Conservation (phyloP, 352 stramenopile genomes). For the Phytophthora cactorum region DNA sequence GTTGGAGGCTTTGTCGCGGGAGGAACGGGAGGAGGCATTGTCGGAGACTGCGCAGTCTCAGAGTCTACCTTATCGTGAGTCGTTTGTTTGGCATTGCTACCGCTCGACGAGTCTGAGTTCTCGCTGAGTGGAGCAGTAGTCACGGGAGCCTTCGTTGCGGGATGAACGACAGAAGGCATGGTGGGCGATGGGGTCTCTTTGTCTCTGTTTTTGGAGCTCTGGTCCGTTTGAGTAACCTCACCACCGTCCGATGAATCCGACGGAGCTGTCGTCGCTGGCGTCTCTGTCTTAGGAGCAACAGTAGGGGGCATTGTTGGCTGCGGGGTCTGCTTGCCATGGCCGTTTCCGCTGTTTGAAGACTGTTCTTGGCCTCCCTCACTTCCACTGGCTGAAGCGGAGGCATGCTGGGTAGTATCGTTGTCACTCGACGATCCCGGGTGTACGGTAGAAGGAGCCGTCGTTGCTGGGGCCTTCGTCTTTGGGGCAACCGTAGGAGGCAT, state of each 20-base stretch:
- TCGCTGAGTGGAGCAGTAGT: constrained; percentile 1
- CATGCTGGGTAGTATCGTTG: not conserved
- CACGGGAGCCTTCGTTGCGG: constrained; percentile 13
- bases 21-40: constrained; percentile 15
- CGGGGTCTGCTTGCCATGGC: not conserved
- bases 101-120: constrained; percentile 2
- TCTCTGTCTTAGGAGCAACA: constrained; percentile 1
- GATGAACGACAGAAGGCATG: constrained; percentile 16
- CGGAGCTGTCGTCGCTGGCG: constrained; percentile 1
- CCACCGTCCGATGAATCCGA: not conserved
- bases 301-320: constrained; percentile 5
- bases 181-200: constrained; percentile 10
- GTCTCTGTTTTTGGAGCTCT: constrained; percentile 2
- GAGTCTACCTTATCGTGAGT: not conserved
- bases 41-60: not conserved
- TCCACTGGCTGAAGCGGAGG: not conserved
- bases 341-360: not conserved
- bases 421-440: not conserved
- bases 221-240: not conserved
- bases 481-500: constrained; percentile 2
- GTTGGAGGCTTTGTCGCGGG: constrained; percentile 7
- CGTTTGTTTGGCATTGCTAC: not conserved
- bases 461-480: not conserved
- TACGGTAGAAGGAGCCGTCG: not conserved
- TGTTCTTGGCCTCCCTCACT: not conserved